Evolutionary conservation across 257 asterid species (phyloP), one percentile per base, ranked within the genome.

Genomic region (Solanum chiquidenum): DNA sequence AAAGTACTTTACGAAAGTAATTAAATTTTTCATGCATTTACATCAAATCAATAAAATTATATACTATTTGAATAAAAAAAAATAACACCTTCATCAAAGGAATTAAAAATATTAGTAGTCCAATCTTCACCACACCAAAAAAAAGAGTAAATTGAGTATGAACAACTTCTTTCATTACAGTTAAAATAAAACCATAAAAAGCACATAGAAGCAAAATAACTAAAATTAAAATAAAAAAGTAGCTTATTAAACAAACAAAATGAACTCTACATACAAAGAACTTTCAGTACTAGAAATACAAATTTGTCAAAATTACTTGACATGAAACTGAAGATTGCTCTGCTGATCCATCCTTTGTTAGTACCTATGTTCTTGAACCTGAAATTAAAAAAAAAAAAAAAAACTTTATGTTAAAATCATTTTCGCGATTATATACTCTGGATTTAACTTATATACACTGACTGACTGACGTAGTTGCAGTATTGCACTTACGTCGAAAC

Each of bases 281-380:
- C 85, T 80, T 80, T 44, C 8, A 77, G 23, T 77, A 46, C 84
- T 42, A 77, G 40, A 80, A 46, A 46, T 9, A 27, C 18, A 80
- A 80, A 80, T 46, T 80, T 80, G 85, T 46, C 85, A 60, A 64
- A 84, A 84, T 34, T 84, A 55, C 75, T 86, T 46, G 82, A 35
- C 88, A 86, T 66, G 23, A 55, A 55, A 55, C 37, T 86, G 42
- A 86, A 44, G 18, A 80, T 87, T 42, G 25, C 68, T 85, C 55
- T 76, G 37, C 46, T 84, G 72, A 7, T 76, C 83, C 55, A 49
- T 23, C 46, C 33, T 12, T n/a, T 62, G 34, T 42, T 42, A 93
- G 90, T 89, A 90, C 86, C 94, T 93, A 83, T 83, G 91, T 88
- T 95, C 95, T 64, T 93, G 96, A 62, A 92, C 93, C 96, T 93